Percentiles rank a stretch among this genome's conserved stretches.
Evolutionary conservation across 129 eudicot species (phyloP).

Genomic region (Dittrichia graveolens): DNA sequence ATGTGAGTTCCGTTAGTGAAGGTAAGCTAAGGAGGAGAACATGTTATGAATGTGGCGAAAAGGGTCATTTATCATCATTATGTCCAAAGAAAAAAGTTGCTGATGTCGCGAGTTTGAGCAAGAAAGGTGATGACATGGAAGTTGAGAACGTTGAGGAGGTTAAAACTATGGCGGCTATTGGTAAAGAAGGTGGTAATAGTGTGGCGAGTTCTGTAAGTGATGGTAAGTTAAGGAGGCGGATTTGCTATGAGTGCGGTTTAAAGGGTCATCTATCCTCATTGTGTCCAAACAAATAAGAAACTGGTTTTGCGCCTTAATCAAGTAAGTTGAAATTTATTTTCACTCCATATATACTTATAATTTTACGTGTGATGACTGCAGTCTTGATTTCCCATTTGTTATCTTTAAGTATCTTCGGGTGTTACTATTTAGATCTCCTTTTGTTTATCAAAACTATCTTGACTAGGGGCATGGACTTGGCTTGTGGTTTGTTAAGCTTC

Average conservation of each 20-base stretch:
- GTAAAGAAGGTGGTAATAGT: too few species aligned
- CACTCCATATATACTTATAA: not conserved
- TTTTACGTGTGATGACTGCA: too few species aligned
- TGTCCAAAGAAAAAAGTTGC: constrained; percentile 34
- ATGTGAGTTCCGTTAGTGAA: constrained; percentile 15
- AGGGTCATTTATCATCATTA: constrained; percentile 40
- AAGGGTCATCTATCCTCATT: constrained; percentile 52
- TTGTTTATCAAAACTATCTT: too few species aligned
- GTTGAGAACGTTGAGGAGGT: constrained; percentile 27
- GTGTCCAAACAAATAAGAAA: constrained; percentile 55
- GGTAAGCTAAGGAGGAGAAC: constrained; percentile 58
- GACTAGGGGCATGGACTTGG: too few species aligned
- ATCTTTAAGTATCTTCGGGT: too few species aligned
- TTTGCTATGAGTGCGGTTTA: constrained; percentile 68
- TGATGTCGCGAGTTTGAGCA: not conserved
- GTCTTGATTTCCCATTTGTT: too few species aligned
- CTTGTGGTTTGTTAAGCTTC: too few species aligned
- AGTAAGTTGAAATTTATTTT: constrained; percentile 24
- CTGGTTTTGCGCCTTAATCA: constrained; percentile 33
- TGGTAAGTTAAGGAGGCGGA: constrained; percentile 62
- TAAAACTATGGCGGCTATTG: constrained; percentile 12
- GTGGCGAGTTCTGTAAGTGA: not conserved
- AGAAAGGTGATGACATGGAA: constrained; percentile 19
- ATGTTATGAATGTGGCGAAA: constrained; percentile 70
- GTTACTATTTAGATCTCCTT: too few species aligned